Conservation (phyloP, 2,329 filamentous ascomycete genomes). For the Xylariaceae sp. region DNA sequence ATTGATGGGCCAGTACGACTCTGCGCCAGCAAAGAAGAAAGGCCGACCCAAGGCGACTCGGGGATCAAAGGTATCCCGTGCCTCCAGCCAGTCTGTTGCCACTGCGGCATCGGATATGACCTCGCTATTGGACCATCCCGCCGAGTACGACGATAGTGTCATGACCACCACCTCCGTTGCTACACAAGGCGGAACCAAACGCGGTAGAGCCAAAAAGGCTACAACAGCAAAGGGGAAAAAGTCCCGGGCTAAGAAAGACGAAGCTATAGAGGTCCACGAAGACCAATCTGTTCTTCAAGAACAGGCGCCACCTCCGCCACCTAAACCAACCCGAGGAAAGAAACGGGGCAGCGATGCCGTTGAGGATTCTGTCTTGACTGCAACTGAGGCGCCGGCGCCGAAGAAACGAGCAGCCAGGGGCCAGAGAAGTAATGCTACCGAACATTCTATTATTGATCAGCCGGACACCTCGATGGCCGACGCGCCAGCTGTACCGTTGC, state of each 20-base stretch:
- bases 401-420: conserved; percentile 56
- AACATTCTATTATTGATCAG: conserved; percentile 34
- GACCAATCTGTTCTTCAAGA: conserved; percentile 29
- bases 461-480: conserved; percentile 38
- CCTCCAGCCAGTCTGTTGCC: conserved; percentile 54
- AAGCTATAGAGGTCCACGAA: conserved; percentile 42
- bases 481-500: conserved; percentile 19
- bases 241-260: conserved; percentile 50
- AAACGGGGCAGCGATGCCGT: conserved; percentile 62
- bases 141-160: conserved; percentile 54
- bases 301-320: conserved; percentile 25
- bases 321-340: conserved; percentile 47
- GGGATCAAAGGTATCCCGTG: conserved; percentile 65
- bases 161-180: conserved; percentile 56
- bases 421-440: conserved; percentile 42
- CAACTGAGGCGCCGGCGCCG: conserved; percentile 43
- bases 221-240: conserved; percentile 43
- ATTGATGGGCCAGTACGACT: conserved; percentile 54
- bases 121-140: conserved; percentile 43
- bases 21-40: conserved; percentile 48
- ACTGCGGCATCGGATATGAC: conserved; percentile 46
- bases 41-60: conserved; percentile 49
- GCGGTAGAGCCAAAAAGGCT: conserved; percentile 51
- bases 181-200: conserved; percentile 50
- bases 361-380: conserved; percentile 40